Base-by-base conservation (phyloP, 2,329 filamentous ascomycete species). In the Passalora sequoiae region DNA sequence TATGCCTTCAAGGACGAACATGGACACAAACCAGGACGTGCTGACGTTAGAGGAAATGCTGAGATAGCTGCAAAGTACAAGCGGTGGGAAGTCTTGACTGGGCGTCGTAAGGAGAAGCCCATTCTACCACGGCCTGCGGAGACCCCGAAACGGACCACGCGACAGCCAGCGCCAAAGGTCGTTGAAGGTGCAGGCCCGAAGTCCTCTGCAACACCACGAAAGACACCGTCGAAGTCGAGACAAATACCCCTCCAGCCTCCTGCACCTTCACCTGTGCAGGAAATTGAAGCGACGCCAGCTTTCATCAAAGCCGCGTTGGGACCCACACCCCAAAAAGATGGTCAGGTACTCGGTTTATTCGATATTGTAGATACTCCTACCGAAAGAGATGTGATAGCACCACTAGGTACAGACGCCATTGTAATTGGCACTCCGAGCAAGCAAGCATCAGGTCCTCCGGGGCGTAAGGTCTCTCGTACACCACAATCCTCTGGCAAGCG, bases 311-410 rank as follows among this genome's bases (percentile, higher is more conserved):
- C 49, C 21, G 59, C 54, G 6, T 51, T 92, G 48, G 85, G 84
- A 2, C 86, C 86, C 1, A 92, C 86, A 9, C 86, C 86, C 3
- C 86, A 91, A 58, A 80, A 81, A 49, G 84, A 91, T 61, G 86
- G 86, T 20, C 78, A 78, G 15, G 81, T 89, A 1, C 71, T 92
- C 2, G 85, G 86, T 4, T 67, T 92, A 13, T 92, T 92, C 60
- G 86, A 91, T 59, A 66, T 84, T 8, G 67, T 88, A 6, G 49
- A 35, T 12, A 57, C 53, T 8, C 56, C 57, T 3, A 46, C 48
- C 7, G 55, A 52, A 31, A 31, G 22, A 3, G 43, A 42, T 8
- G 38, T 31, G 25, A 59, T 57, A 17, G 57, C 61, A 3, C 40
- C 65, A 12, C 51, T 53, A 5, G 56, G 62, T 13, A 56, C 64